These are phyloP conservation scores for Coemansia sp. DNA, from an alignment of 192 early-diverging fungal genomes.

Conservation along the genomic window DNA sequence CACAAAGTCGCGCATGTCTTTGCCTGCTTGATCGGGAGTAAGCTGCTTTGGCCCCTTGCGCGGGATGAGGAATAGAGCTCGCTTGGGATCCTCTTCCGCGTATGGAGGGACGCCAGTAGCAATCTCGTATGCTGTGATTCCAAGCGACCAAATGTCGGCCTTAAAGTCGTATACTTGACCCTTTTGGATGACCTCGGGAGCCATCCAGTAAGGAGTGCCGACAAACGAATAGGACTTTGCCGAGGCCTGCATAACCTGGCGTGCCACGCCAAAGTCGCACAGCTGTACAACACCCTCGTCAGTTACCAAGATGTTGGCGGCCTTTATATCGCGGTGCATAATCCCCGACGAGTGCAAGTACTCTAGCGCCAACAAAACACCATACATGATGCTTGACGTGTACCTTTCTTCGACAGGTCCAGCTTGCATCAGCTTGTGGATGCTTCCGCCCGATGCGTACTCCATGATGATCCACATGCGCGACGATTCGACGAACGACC, in stretches of 20 bases:
- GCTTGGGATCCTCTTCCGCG: constrained; percentile 86
- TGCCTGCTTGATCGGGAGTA: constrained; percentile 73
- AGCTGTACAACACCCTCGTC: constrained; percentile 88
- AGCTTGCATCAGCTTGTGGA: constrained; percentile 70
- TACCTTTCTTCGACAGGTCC: constrained; percentile 87
- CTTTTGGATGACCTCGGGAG: constrained; percentile 79
- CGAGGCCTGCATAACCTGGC: constrained; percentile 71
- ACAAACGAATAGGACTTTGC: constrained; percentile 91
- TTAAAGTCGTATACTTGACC: constrained; percentile 89
- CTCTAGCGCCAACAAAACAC: constrained; percentile 83
- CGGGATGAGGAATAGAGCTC: constrained; percentile 86
- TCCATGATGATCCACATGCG: constrained; percentile 99
- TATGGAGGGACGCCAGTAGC: constrained; percentile 94
- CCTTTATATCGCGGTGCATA: constrained; percentile 98
- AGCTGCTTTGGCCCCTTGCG: constrained; percentile 77
- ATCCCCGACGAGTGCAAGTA: constrained; percentile 95
- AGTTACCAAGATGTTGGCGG: constrained; percentile 92
- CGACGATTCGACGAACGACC: constrained; percentile 83
- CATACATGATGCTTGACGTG: constrained; percentile 85
- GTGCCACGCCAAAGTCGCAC: constrained; percentile 96
- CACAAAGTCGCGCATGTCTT: constrained; percentile 87
- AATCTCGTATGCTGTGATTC: constrained; percentile 97
- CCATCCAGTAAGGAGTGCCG: constrained; percentile 92
- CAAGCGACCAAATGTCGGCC: constrained; percentile 99
- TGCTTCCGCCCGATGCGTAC: constrained; percentile 92